These are phyloP conservation scores for Calvatia gigantea DNA, from an alignment of 768 basidiomycete species.

Conservation along the genomic window DNA sequence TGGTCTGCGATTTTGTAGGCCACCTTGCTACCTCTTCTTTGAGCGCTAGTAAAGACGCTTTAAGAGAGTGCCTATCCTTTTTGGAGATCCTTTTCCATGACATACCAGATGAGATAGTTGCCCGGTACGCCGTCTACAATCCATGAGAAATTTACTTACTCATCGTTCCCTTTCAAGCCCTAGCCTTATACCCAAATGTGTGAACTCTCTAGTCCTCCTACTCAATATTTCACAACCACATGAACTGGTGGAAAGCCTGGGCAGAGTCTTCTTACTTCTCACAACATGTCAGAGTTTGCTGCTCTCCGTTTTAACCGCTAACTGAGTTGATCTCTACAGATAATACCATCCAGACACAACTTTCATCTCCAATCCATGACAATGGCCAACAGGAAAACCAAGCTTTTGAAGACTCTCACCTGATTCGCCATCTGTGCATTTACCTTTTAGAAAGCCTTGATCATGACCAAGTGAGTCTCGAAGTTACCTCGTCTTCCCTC, in stretches of 20 bases:
- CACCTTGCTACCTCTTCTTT: background rate
- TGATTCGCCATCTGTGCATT: constrained; percentile 48
- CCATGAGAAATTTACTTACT: background rate
- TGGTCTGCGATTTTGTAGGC: background rate
- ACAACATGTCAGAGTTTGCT: constrained; percentile 45
- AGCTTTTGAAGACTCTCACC: constrained; percentile 26
- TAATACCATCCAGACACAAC: constrained; percentile 36
- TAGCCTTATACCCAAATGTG: constrained; percentile 35
- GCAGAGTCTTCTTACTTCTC: constrained; percentile 50
- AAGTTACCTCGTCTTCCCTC: background rate
- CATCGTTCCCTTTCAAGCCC: constrained; percentile 23
- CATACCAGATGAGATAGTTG: constrained; percentile 37
- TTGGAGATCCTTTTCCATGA: constrained; percentile 54
- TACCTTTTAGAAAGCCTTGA: constrained; percentile 42
- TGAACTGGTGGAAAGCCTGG: constrained; percentile 45
- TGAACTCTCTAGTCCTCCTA: constrained; percentile 41
- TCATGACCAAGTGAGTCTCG: constrained; percentile 32
- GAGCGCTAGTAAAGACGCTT: background rate
- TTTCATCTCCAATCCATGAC: constrained; percentile 26
- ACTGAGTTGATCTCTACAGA: constrained; percentile 28
- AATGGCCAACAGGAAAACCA: constrained; percentile 15
- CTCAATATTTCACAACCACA: constrained; percentile 48
- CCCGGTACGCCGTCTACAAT: constrained; percentile 24
- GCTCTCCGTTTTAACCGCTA: background rate
- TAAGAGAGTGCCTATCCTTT: constrained; percentile 37